Base-by-base conservation (phyloP, 805 yeast species). In the Ogataea dorogensis region DNA sequence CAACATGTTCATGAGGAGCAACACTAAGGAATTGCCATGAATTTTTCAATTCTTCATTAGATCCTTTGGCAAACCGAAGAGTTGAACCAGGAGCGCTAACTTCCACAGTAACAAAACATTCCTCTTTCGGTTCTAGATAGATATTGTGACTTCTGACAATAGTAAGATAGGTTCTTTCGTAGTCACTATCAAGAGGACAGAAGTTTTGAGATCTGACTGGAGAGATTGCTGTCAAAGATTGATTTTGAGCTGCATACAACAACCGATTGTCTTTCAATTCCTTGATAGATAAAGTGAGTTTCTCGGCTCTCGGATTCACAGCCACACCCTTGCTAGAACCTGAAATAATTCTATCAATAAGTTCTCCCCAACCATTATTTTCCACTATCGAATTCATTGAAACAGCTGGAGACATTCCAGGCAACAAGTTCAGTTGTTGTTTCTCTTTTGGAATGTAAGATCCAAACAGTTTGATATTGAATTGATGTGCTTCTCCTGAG, bases 321-420 rank as follows among this genome's bases (percentile, higher is more conserved):
- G 89, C 91, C 36, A 86, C 76, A 45, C 95, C 95, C 36, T 73
- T 74, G 39, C 70, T 75, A 1, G 89, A 75, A 17, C 94, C 93
- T 11, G 75, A 58, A 45, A 87, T 80, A 42, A 87, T 83, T 50
- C 94, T 68, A 50, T 86, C 87, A 15, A 83, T 74, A 33, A 85
- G 63, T 44, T 82, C 89, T 63, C 96, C 96, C 96, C 96, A 87
- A 32, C 96, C 96, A 42, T 76, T 72, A 54, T 79, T 81, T 40
- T 51, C 52, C 58, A 56, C 54, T 12, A 55, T 42, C 35, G 56
- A 54, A 38, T 51, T 63, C 66, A 42, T 52, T 42, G 47, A 70
- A 61, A 47, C 58, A 61, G 42, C 54, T 25, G 44, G 59, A 50
- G 25, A 63, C 67, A 58, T 57, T 17, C 61, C 63, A 2, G 61